phyloP scores from a whole-genome alignment of 331 rosid genomes.

The Malus hybrid region DNA sequence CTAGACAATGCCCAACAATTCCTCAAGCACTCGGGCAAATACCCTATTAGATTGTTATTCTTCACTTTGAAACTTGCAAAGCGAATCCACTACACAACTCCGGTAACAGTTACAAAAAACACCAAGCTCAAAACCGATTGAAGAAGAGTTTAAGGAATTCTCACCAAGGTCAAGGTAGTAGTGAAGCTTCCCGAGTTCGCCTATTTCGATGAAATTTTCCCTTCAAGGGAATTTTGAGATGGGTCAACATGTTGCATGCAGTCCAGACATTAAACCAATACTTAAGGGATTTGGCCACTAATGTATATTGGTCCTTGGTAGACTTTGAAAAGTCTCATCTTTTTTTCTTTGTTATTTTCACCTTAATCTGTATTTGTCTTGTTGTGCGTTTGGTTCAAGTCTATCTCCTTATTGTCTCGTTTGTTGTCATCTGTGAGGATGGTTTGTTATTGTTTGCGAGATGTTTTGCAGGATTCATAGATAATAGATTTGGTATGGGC shows the following conservation, averaged over 20 bases:
- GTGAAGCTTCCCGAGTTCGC: slow-evolving; percentile 14
- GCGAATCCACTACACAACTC: slow-evolving; percentile 9
- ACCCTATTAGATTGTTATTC: slow-evolving; percentile 18
- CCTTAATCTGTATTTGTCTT: too few relatives aligned
- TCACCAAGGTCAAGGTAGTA: slow-evolving; percentile 21
- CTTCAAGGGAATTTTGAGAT: slow-evolving; percentile 20
- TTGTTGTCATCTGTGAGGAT: too few relatives aligned
- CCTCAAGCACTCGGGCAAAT: slow-evolving; percentile 24
- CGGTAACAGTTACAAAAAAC: slow-evolving; percentile 23
- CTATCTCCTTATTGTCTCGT: too few relatives aligned
- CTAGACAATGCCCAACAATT: slow-evolving; percentile 1
- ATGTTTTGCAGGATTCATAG: too few relatives aligned
- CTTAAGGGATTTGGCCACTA: slow-evolving; percentile 30
- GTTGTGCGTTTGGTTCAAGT: too few relatives aligned
- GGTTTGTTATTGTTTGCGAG: too few relatives aligned
- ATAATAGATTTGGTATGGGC: too few relatives aligned
- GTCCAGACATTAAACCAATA: slow-evolving; percentile 36
- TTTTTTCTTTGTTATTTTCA: too few relatives aligned
- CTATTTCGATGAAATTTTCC: slow-evolving; percentile 37
- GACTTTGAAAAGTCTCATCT: too few relatives aligned
- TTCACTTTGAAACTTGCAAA: neutral
- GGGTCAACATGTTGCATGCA: slow-evolving; percentile 1
- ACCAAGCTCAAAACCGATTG: slow-evolving; percentile 48
- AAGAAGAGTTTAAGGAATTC: slow-evolving; percentile 31
- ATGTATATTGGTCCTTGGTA: too few relatives aligned